Base-by-base conservation (phyloP, 495 filamentous ascomycete genomes). In the Oleoguttula mirabilis region DNA sequence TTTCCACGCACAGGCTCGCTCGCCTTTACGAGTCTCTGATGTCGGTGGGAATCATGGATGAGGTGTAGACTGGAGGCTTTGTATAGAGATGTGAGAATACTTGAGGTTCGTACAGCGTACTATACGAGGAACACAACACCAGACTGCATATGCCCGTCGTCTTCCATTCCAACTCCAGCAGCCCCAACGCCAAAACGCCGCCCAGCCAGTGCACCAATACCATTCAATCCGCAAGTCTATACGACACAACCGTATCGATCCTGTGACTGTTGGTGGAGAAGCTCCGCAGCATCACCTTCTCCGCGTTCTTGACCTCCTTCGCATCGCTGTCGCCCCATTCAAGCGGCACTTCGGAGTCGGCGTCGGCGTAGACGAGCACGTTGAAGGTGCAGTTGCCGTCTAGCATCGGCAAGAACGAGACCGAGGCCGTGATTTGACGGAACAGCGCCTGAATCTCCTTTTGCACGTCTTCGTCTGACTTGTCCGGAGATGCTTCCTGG, bases 261-360 rank as follows among this genome's bases (percentile, higher is more conserved):
- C 80, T 71, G 60, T 98, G 90, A 52, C 76, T 90, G 45, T 79
- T 84, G 4, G 90, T 98, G 60, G 87, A 94, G 62, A 95, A 98
- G 45, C 88, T 93, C 53, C 92, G 71, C 51, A 98, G 64, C 61
- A 92, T 86, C 7, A 98, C 90, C 59, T 93, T 88, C 68, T 98
- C 90, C 12, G 84, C 88, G 54, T 88, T 84, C 58, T 79, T 80
- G 54, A 98, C 94, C 69, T 98, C 90, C 66, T 94, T 95, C 35
- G 92, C 88, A 58, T 98, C 90, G 55, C 84, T 92, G 65, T 98
- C 90, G 24, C 90, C 90, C 90, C 90, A 98, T 62, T 98, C 92
- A 44, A 98, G 80, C 4, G 90, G 90, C 12, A 98, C 90, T 19
- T 98, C 90, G 17, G 82, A 88, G 61, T 94, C 86, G 6, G 86